Evolutionary conservation across 192 early-diverging fungal species (phyloP), one percentile per base, ranked within the genome.

Genomic region (Dispira parvispora): DNA sequence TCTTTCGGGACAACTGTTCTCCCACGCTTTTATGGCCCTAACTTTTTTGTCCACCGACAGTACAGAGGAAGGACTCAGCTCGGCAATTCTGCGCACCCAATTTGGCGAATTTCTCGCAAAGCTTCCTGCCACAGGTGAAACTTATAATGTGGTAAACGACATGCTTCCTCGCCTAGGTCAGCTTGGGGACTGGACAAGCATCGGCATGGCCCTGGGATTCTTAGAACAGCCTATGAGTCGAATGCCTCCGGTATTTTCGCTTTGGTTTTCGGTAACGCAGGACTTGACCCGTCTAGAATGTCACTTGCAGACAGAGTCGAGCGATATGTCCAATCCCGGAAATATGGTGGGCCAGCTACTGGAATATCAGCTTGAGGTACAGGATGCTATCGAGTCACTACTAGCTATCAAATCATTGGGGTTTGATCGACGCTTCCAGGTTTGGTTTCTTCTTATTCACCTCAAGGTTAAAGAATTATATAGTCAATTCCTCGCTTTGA

Each of bases 391-490:
- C 12, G 55, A 27, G 25, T 8, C 18, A 14, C 27, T 57, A n/a
- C 27, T n/a, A 27, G 55, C 55, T 10, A n/a, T 57, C 10, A 32
- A 26, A 12, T 38, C 27, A n/a, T n/a, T 57, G n/a, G 55, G 55
- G 25, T 57, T 26, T 57, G 55, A 57, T 26, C 55, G 55, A 1
- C 25, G 27, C 16, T 57, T 57, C 55, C 55, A 57, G 55, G 18
- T 26, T 8, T 26, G 55, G 27, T 57, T 38, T 57, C 13, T 57
- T n/a, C 8, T 9, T 8, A 18, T 18, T 8, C 55, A 57, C 28
- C 18, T n/a, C 5, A 27, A 27, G 18, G 26, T 57, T 27, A 57
- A 57, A n/a, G 55, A 57, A 32, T 26, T n/a, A n/a, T n/a, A 18
- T 28, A 26, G 55, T n/a, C 32, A 18, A 0, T 12, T 26, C 16